These are phyloP conservation scores for Alloascoidea africana DNA, from an alignment of 805 yeast species.

Conservation along the genomic window DNA sequence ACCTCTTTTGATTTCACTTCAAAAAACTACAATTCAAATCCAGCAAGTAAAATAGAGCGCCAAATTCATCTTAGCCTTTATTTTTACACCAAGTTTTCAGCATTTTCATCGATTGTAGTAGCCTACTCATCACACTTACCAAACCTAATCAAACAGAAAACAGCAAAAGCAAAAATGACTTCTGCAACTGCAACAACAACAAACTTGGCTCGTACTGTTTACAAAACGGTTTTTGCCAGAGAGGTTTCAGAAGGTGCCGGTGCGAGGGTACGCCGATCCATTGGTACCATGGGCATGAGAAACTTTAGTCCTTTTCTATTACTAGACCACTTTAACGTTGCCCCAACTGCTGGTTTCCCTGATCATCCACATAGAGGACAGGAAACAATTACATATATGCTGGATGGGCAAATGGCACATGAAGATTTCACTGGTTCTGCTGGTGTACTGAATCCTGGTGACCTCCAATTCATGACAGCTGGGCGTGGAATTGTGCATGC, in stretches of 20 bases:
- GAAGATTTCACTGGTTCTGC: slow-evolving; percentile 80
- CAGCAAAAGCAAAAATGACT: too few relatives aligned
- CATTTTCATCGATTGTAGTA: too few relatives aligned
- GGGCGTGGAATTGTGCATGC: slow-evolving; percentile 79
- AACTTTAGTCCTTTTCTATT: slow-evolving; percentile 72
- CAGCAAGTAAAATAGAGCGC: too few relatives aligned
- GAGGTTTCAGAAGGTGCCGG: slow-evolving; percentile 82
- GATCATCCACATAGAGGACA: slow-evolving; percentile 79
- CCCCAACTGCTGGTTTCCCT: slow-evolving; percentile 55
- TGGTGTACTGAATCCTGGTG: slow-evolving; percentile 69
- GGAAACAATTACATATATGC: slow-evolving; percentile 60
- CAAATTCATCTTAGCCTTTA: too few relatives aligned
- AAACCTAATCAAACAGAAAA: too few relatives aligned
- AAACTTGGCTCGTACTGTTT: slow-evolving; percentile 25
- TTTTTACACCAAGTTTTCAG: too few relatives aligned
- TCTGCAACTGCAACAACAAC: slow-evolving; percentile 1
- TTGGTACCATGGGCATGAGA: slow-evolving; percentile 53
- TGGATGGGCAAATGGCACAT: slow-evolving; percentile 57
- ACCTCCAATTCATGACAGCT: slow-evolving; percentile 88
- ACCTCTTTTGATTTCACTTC: too few relatives aligned
- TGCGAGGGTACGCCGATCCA: slow-evolving; percentile 71
- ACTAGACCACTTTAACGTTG: slow-evolving; percentile 62
- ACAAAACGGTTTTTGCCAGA: slow-evolving; percentile 37
- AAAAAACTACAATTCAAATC: too few relatives aligned
- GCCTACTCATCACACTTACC: too few relatives aligned